Base-by-base conservation (phyloP, 495 filamentous ascomycete species). In the Trichocladium antarcticum region DNA sequence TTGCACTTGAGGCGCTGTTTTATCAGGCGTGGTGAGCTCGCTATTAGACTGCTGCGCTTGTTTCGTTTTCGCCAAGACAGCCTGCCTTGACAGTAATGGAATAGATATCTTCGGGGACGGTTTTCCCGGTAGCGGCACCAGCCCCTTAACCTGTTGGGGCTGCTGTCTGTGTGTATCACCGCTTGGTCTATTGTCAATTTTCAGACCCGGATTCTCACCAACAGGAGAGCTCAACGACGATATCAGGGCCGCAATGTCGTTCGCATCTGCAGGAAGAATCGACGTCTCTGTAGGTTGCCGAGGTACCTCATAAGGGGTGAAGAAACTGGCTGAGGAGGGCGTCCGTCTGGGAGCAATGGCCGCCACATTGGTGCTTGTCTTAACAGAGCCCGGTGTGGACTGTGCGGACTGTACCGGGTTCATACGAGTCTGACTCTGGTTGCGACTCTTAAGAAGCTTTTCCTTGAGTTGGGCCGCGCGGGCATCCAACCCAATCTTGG, bases 381-480 rank as follows among this genome's bases (percentile, higher is more conserved):
- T 37, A 6, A 21, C 29, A 1, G 17, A 15, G 31, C 17, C 31
- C 0, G 43, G 5, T 31, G 41, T 10, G 5, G 16, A 17, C 22
- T 38, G 40, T n/a, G n/a, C n/a, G n/a, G 17, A 27, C 14, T 37
- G 36, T 14, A n/a, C 14, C 1, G 45, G 22, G 15, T 35, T 54
- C 1, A 21, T 17, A 11, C 50, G 46, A 27, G 37, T 42, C 38
- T 51, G 42, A 31, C 22, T 55, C 37, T 50, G 49, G n/a, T 35
- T 29, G 14, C 54, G 54, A 29, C 51, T 45, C 11, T 20, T 27
- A 5, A 59, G 42, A 3, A 62, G 52, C 36, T 54, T 62, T 34
- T 62, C 45, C 42, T 56, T 62, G 6, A 62, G 57, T 36, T 56
- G 49, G 5, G 59, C 57, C 5, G 57, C 50, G 17, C 57, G 59